phyloP scores from a whole-genome alignment of 495 filamentous ascomycete species.

The Echria macrotheca region DNA sequence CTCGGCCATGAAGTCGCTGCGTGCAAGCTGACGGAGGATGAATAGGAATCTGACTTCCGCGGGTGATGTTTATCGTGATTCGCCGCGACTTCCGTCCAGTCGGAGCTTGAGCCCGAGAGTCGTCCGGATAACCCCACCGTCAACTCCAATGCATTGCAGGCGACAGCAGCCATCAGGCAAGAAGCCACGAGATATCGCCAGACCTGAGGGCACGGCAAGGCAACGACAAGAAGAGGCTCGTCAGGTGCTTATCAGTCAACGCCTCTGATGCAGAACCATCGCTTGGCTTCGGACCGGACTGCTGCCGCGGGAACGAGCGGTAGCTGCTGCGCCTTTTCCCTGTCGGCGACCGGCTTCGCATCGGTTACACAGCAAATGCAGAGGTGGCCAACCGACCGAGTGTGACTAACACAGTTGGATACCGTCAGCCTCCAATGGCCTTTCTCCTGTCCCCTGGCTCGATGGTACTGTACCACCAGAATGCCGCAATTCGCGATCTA shows the following conservation, averaged over 20 bases:
- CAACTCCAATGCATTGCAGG: not conserved
- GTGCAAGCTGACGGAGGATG: slow-evolving; percentile 5
- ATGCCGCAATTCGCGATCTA: slow-evolving; percentile 1
- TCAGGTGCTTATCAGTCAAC: not conserved
- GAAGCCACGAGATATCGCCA: not conserved
- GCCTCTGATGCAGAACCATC: not conserved
- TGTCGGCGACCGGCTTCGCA: not conserved
- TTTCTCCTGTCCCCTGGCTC: not conserved
- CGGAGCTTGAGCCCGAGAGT: slow-evolving; percentile 1
- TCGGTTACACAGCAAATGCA: not conserved
- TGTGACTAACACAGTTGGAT: not conserved
- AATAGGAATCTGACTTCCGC: slow-evolving; percentile 10
- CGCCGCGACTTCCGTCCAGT: not conserved
- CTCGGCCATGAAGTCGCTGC: not conserved
- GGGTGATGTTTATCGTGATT: not conserved
- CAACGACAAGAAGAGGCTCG: not conserved
- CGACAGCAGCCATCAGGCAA: no score
- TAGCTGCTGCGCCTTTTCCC: not conserved
- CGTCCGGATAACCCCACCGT: slow-evolving; percentile 1
- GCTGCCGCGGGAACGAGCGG: not conserved
- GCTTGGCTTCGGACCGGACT: not conserved
- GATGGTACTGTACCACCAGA: slow-evolving; percentile 8
- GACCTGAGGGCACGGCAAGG: not conserved
- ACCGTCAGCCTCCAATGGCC: not conserved
- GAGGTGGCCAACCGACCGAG: not conserved